These are phyloP conservation scores for Cinnamomum micranthum DNA, from an alignment of 164 flowering plant species.

Conservation along the genomic window DNA sequence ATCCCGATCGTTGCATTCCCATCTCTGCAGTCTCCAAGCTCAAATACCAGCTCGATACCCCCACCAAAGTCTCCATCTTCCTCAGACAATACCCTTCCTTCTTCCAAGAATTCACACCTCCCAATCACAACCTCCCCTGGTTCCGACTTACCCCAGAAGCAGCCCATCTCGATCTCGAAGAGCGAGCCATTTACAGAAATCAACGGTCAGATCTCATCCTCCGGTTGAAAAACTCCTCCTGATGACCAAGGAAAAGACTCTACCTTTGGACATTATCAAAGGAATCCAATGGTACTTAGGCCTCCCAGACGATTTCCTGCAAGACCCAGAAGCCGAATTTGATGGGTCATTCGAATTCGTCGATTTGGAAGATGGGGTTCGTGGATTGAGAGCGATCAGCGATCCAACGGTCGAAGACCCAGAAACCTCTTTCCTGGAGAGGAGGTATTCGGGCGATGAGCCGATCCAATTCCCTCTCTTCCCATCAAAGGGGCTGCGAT, in stretches of 20 bases:
- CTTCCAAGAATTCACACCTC: slow-evolving; percentile 76
- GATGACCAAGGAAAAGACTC: slow-evolving; percentile 56
- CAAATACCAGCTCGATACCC: slow-evolving; percentile 42
- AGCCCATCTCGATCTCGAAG: slow-evolving; percentile 49
- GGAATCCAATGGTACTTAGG: slow-evolving; percentile 90
- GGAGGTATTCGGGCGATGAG: slow-evolving; percentile 25
- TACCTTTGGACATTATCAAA: slow-evolving; percentile 62
- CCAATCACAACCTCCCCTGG: slow-evolving; percentile 79
- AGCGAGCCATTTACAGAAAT: slow-evolving; percentile 39
- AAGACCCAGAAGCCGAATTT: slow-evolving; percentile 34
- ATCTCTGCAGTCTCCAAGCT: slow-evolving; percentile 64
- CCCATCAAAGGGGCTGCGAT: slow-evolving; percentile 73
- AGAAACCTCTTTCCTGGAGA: slow-evolving; percentile 42
- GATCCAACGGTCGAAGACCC: slow-evolving; percentile 46
- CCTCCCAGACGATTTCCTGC: slow-evolving; percentile 55
- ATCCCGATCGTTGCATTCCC: slow-evolving; percentile 60
- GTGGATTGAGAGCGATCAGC: slow-evolving; percentile 39
- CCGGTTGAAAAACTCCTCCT: slow-evolving; percentile 61
- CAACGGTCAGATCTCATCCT: slow-evolving; percentile 32
- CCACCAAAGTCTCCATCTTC: slow-evolving; percentile 60
- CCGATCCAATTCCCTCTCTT: slow-evolving; percentile 51
- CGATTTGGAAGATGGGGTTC: slow-evolving; percentile 64
- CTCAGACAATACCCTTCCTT: slow-evolving; percentile 71
- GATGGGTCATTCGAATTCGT: slow-evolving; percentile 46
- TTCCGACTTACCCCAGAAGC: slow-evolving; percentile 75